These are phyloP conservation scores for Cytospora schulzeri DNA, from an alignment of 2,329 filamentous ascomycete species.

Conservation along the genomic window DNA sequence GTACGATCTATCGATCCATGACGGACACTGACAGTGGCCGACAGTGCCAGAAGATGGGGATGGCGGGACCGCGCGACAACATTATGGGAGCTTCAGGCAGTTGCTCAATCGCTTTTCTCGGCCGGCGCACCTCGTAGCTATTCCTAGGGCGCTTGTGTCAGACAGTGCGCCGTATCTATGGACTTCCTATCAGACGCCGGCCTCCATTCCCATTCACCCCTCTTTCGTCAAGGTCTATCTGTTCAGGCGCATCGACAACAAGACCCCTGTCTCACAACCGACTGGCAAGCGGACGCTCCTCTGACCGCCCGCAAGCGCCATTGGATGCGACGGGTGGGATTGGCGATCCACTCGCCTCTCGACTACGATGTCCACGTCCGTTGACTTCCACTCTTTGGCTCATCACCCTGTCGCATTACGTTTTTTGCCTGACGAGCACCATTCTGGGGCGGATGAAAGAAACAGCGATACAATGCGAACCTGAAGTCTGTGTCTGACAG, in stretches of 20 bases:
- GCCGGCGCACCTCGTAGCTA: constrained; percentile 2
- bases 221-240: constrained; percentile 14
- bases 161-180: constrained; percentile 6
- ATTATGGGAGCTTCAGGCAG: constrained; percentile 14
- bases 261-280: constrained; percentile 29
- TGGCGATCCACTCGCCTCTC: constrained; percentile 15
- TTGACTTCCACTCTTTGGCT: constrained; percentile 13
- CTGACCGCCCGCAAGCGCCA: constrained; percentile 28
- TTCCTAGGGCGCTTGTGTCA: constrained; percentile 6
- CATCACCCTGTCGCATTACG: constrained; percentile 16
- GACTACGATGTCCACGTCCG: constrained; percentile 21
- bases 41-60: constrained; percentile 1
- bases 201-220: background rate
- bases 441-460: background rate
- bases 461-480: background rate
- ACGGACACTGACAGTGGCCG: constrained; percentile 14
- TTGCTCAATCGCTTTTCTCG: background rate
- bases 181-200: constrained; percentile 13
- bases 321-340: constrained; percentile 26
- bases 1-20: constrained; percentile 14
- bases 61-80: constrained; percentile 18
- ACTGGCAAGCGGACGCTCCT: constrained; percentile 23
- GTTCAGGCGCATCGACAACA: constrained; percentile 23
- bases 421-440: constrained; percentile 9
- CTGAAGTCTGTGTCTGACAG: constrained; percentile 5